These are phyloP conservation scores for Didymella pinodella DNA, from an alignment of 2,329 filamentous ascomycete species.

Conservation along the genomic window DNA sequence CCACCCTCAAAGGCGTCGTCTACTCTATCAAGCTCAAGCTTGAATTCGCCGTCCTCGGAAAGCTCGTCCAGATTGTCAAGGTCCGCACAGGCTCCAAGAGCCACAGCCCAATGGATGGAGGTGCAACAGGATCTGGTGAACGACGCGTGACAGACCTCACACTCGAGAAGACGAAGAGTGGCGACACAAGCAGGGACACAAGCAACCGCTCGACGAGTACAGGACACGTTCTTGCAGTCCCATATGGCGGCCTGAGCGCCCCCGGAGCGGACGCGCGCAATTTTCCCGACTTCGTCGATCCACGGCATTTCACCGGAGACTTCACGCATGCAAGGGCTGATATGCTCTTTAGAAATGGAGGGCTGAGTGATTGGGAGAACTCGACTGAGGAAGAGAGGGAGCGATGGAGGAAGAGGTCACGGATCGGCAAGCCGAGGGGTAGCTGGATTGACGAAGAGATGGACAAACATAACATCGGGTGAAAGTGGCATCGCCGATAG, in stretches of 20 bases:
- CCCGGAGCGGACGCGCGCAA: slow-evolving; percentile 7
- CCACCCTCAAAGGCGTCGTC: slow-evolving; percentile 53
- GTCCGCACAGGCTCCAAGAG: slow-evolving; percentile 31
- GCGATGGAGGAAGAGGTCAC: slow-evolving; percentile 31
- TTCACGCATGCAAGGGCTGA: slow-evolving; percentile 34
- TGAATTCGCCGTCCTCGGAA: slow-evolving; percentile 64
- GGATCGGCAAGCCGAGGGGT: slow-evolving; percentile 18
- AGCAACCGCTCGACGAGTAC: slow-evolving; percentile 8
- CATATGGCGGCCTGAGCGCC: slow-evolving; percentile 15
- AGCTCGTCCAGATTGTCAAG: slow-evolving; percentile 50
- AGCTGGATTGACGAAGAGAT: slow-evolving; percentile 49
- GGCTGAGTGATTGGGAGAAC: slow-evolving; percentile 26
- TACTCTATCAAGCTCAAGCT: slow-evolving; percentile 61
- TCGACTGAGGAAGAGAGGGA: slow-evolving; percentile 29
- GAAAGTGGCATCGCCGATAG: slow-evolving; percentile 12
- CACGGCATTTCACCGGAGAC: slow-evolving; percentile 28
- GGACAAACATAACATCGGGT: slow-evolving; percentile 45
- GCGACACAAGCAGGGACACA: slow-evolving; percentile 11
- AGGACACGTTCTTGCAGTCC: slow-evolving; percentile 10
- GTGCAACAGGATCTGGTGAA: slow-evolving; percentile 6
- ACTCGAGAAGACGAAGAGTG: slow-evolving; percentile 30
- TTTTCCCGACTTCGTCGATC: slow-evolving; percentile 45
- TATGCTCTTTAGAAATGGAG: slow-evolving; percentile 2
- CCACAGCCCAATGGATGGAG: slow-evolving; percentile 21
- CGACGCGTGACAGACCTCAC: slow-evolving; percentile 24